Base-by-base conservation (phyloP, 2,329 filamentous ascomycete species). In the Pseudogymnoascus sp. region DNA sequence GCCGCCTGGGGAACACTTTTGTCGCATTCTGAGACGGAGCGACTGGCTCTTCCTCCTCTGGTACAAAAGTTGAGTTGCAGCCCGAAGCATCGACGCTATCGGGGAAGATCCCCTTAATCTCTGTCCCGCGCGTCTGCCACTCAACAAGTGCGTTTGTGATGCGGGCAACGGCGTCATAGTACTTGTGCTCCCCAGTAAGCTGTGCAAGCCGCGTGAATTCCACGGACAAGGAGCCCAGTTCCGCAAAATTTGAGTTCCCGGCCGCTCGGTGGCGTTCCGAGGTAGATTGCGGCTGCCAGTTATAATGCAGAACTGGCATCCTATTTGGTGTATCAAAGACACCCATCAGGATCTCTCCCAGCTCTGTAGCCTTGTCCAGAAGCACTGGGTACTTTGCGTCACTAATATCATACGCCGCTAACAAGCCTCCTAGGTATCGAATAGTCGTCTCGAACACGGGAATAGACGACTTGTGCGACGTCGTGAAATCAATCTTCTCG, bases 201-300 rank as follows among this genome's bases (percentile, higher is more conserved):
- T 97, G 93, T 7, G 92, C 90, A 50, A 97, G 81, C 15, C 91
- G 85, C 0, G 91, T 96, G 74, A 97, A 96, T 73, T 97, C 93
- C 79, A 97, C 82, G 7, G 88, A 88, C 66, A 97, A 78, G 10
- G 90, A 90, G 1, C 89, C 93, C 2, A 60, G 59, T 23, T 60
- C 59, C 21, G 85, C 85, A 31, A 87, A 75, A 69, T 82, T 78
- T 13, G 83, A 83, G 59, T 77, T 75, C 5, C 72, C 75, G 64
- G 79, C 77, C 1, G 89, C 89, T 26, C 83, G 81, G 68, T 87
- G 88, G 6, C 86, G 84, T 67, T 87, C 82, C 3, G 82, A 83
- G 7, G 84, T 82, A 69, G 79, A 85, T 9, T 82, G 76, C 67
- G 88, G 90, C 69, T 84, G 83, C 90, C 89, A 63, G 3, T 1